phyloP scores from a whole-genome alignment of 1,284 basidiomycete genomes.

The Pascua sp. region DNA sequence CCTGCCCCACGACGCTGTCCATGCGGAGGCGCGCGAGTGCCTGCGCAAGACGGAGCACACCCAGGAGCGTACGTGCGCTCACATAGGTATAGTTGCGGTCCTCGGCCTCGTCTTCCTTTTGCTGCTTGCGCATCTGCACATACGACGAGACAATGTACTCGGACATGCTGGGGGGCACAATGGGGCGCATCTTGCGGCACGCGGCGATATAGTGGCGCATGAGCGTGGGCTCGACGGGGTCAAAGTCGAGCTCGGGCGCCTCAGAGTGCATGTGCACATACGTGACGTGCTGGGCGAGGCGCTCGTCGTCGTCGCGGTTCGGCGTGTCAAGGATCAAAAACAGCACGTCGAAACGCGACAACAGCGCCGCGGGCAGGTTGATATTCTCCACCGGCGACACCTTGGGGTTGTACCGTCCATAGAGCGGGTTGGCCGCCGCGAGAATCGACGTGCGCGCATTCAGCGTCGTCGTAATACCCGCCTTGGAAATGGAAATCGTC shows the following conservation, averaged over 20 bases:
- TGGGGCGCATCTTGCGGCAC: constrained; percentile 84
- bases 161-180: constrained; percentile 79
- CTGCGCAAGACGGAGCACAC: constrained; percentile 89
- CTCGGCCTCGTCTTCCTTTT: constrained; percentile 84
- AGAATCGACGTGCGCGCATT: constrained; percentile 98
- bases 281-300: constrained; percentile 94
- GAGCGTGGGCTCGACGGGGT: constrained; percentile 76
- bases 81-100: constrained; percentile 91
- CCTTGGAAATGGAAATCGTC: constrained; percentile 98
- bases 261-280: constrained; percentile 95
- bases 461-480: constrained; percentile 96
- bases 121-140: constrained; percentile 86
- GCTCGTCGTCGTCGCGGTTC: constrained; percentile 87
- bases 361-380: constrained; percentile 92
- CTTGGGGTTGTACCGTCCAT: constrained; percentile 96
- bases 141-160: constrained; percentile 94
- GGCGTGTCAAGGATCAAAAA: constrained; percentile 98
- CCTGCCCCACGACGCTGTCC: constrained; percentile 70
- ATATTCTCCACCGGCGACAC: constrained; percentile 98
- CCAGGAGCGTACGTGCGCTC: constrained; percentile 93
- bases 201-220: constrained; percentile 96
- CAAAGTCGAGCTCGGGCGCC: constrained; percentile 74
- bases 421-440: constrained; percentile 96
- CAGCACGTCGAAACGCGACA: constrained; percentile 93
- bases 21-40: constrained; percentile 88